phyloP scores from a whole-genome alignment of 1,139 yeast genomes.

The Blastobotrys proliferans region DNA sequence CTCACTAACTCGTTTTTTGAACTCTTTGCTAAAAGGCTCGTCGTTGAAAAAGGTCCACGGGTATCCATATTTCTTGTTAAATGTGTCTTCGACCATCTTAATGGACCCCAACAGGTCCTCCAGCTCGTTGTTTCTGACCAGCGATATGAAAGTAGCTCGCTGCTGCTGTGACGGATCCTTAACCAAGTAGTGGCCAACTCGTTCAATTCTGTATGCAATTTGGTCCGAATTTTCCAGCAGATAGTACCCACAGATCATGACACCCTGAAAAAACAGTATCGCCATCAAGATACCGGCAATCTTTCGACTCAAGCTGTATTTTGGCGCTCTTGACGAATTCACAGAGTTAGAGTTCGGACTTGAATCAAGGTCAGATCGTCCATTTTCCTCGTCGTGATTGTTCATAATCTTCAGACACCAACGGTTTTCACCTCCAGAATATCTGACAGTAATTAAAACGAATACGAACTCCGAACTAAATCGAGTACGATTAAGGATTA shows the following conservation, averaged over 20 bases:
- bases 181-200: not conserved
- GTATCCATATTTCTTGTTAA: constrained; percentile 66
- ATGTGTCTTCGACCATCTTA: constrained; percentile 53
- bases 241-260: constrained; percentile 4
- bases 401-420: too few species aligned
- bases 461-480: too few species aligned
- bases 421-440: too few species aligned
- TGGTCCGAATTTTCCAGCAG: constrained; percentile 6
- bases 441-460: too few species aligned
- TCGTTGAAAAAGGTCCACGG: constrained; percentile 83
- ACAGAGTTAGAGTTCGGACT: too few species aligned
- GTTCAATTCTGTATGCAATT: constrained; percentile 9
- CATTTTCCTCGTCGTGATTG: too few species aligned
- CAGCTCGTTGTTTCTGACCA: constrained; percentile 65
- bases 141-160: constrained; percentile 68
- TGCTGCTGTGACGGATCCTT: not conserved
- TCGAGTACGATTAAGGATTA: too few species aligned
- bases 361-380: too few species aligned
- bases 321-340: too few species aligned
- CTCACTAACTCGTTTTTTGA: constrained; percentile 43
- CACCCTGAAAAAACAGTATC: constrained; percentile 1
- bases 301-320: too few species aligned
- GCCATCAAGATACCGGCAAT: too few species aligned
- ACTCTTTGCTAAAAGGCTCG: constrained; percentile 54
- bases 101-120: constrained; percentile 49